A percentile compares a stretch with the other conserved stretches of the same genome.
phyloP scores from a whole-genome alignment of 139 green algal species.

The Asterochloris erici region DNA sequence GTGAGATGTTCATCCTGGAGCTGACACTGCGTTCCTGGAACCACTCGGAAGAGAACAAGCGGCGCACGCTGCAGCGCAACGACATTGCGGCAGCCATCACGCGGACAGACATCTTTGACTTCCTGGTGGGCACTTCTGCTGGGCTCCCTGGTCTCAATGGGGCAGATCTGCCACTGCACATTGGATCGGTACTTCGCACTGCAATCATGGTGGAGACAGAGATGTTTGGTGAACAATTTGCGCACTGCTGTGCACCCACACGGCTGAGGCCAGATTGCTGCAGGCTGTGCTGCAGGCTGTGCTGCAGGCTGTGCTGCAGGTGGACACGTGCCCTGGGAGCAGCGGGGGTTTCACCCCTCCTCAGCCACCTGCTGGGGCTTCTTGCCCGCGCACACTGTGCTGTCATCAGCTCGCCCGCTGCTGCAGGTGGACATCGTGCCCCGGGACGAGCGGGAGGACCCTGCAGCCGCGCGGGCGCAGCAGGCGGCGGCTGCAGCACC shows the following conservation, averaged over 20 bases:
- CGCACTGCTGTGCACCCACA: too few relatives aligned
- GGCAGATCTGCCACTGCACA: not conserved
- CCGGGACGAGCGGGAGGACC: conserved; percentile 53
- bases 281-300: too few relatives aligned
- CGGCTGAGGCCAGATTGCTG: too few relatives aligned
- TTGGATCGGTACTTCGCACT: not conserved
- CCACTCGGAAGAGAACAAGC: conserved; percentile 95
- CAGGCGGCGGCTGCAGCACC: too few relatives aligned
- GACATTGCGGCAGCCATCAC: conserved; percentile 95
- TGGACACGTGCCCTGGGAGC: too few relatives aligned
- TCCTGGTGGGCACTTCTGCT: conserved; percentile 65
- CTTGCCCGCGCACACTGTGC: too few relatives aligned
- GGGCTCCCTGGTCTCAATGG: too few relatives aligned
- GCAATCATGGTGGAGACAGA: not conserved
- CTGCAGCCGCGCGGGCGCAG: not conserved
- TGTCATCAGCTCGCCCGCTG: too few relatives aligned
- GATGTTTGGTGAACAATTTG: too few relatives aligned
- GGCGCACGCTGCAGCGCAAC: conserved; percentile 91
- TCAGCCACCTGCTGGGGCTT: too few relatives aligned
- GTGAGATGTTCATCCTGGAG: conserved; percentile 98
- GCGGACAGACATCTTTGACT: conserved; percentile 95
- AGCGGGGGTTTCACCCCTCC: too few relatives aligned
- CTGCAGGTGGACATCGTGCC: conserved; percentile 87
- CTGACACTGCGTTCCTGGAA: conserved; percentile 88
- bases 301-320: too few relatives aligned